These are phyloP conservation scores for Lipomyces anomalus DNA, from an alignment of 805 yeast genomes.

Conservation along the genomic window DNA sequence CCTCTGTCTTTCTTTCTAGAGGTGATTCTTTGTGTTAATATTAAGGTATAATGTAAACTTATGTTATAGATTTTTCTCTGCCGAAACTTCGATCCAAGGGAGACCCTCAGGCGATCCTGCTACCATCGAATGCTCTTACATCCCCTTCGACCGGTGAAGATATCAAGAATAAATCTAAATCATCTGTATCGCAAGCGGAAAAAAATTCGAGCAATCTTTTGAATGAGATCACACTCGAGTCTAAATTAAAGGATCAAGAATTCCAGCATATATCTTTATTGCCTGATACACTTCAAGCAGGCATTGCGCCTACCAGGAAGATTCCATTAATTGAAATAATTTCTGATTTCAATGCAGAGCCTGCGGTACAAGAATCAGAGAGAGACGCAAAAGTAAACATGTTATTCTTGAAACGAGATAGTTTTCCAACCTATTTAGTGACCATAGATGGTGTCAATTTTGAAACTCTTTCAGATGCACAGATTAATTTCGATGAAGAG, in stretches of 20 bases:
- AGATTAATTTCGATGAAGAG: conserved; percentile 3
- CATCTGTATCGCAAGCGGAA: too few relatives aligned
- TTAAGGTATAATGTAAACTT: neutral
- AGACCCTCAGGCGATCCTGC: conserved; percentile 41
- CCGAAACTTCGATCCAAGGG: conserved; percentile 79
- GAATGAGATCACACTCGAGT: too few relatives aligned
- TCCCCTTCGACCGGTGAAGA: neutral
- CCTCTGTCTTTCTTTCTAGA: conserved; percentile 51
- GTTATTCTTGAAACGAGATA: conserved; percentile 4
- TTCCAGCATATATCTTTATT: neutral
- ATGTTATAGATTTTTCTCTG: conserved; percentile 39
- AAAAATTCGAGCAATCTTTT: too few relatives aligned
- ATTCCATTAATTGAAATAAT: conserved; percentile 3
- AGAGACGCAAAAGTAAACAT: neutral
- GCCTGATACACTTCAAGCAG: too few relatives aligned
- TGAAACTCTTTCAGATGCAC: conserved; percentile 6
- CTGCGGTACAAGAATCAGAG: too few relatives aligned
- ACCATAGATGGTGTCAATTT: neutral
- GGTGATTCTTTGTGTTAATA: conserved; percentile 3
- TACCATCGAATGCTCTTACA: too few relatives aligned
- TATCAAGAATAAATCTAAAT: neutral
- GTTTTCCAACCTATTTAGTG: conserved; percentile 5
- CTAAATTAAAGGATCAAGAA: too few relatives aligned
- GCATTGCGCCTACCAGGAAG: neutral
- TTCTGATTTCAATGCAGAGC: too few relatives aligned